phyloP scores from a whole-genome alignment of 1,284 basidiomycete genomes.

The Gastroboletus turbinatus region DNA sequence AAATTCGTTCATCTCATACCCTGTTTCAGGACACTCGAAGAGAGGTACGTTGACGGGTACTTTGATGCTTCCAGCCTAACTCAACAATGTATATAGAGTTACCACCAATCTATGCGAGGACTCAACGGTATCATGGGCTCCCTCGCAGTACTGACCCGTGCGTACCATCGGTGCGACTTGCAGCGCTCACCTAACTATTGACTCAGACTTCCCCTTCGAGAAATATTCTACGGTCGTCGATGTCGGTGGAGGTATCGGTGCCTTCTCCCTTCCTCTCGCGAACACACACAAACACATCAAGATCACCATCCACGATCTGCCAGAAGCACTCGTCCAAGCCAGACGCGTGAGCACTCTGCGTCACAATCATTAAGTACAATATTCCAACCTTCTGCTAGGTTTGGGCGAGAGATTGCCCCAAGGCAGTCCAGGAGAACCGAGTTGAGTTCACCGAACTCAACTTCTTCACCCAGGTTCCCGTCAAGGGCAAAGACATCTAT shows the following conservation, averaged over 20 bases:
- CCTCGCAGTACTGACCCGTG: slow-evolving; percentile 27
- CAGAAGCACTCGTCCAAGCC: slow-evolving; percentile 25
- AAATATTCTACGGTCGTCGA: slow-evolving; percentile 30
- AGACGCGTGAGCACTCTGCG: slow-evolving; percentile 15
- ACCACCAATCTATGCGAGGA: slow-evolving; percentile 28
- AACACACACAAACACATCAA: slow-evolving; percentile 27
- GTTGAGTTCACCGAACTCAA: slow-evolving; percentile 31
- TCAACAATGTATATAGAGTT: slow-evolving; percentile 14
- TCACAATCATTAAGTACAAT: neutral
- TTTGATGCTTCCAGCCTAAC: neutral
- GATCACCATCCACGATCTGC: slow-evolving; percentile 33
- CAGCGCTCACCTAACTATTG: neutral
- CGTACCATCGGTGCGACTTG: neutral
- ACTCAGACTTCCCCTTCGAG: slow-evolving; percentile 29
- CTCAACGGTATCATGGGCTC: slow-evolving; percentile 27
- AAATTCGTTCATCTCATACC: neutral
- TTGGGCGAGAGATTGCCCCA: slow-evolving; percentile 26
- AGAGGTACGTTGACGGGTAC: slow-evolving; percentile 13
- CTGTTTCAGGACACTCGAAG: slow-evolving; percentile 13
- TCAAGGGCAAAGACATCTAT: slow-evolving; percentile 31
- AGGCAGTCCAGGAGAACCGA: slow-evolving; percentile 24
- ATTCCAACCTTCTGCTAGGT: slow-evolving; percentile 14
- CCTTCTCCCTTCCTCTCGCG: slow-evolving; percentile 30
- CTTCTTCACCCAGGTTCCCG: slow-evolving; percentile 31
- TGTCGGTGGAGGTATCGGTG: slow-evolving; percentile 36